phyloP scores from a whole-genome alignment of 2,329 filamentous ascomycete species.

The Ascocoryne sarcoides region DNA sequence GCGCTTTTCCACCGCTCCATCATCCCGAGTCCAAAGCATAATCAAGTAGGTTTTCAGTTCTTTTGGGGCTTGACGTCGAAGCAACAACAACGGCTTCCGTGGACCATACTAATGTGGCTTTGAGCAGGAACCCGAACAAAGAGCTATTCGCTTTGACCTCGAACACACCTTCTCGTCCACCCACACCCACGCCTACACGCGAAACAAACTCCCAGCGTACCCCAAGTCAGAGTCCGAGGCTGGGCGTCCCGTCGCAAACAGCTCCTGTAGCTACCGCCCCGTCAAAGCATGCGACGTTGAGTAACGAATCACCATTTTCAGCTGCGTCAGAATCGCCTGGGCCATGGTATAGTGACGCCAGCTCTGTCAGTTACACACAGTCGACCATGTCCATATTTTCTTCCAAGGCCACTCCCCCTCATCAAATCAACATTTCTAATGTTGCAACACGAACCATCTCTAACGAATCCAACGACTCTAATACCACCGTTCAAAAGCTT shows the following conservation, averaged over 20 bases:
- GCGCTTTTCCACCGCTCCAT: neutral
- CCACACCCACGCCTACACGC: constrained; percentile 7
- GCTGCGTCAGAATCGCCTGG: constrained; percentile 22
- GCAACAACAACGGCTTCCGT: no score
- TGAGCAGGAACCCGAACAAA: constrained; percentile 20
- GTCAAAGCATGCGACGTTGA: constrained; percentile 23
- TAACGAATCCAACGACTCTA: constrained; percentile 23
- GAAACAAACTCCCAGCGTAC: constrained; percentile 10
- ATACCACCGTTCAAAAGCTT: constrained; percentile 20
- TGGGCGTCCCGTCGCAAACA: constrained; percentile 18
- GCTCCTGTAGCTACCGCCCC: constrained; percentile 6
- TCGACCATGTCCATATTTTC: constrained; percentile 30
- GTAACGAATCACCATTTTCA: constrained; percentile 22
- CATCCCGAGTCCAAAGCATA: no score
- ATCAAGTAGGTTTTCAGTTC: no score
- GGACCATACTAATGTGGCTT: neutral
- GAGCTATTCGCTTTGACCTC: constrained; percentile 15
- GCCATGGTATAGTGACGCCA: constrained; percentile 25
- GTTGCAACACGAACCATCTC: constrained; percentile 17
- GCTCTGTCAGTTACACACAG: constrained; percentile 16
- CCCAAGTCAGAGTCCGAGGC: constrained; percentile 18
- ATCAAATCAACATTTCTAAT: constrained; percentile 19
- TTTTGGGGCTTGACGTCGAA: no score
- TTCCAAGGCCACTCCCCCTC: constrained; percentile 26
- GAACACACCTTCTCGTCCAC: constrained; percentile 10